Base-by-base conservation (phyloP, 257 asterid genomes). In the Solanum gracilifrons region DNA sequence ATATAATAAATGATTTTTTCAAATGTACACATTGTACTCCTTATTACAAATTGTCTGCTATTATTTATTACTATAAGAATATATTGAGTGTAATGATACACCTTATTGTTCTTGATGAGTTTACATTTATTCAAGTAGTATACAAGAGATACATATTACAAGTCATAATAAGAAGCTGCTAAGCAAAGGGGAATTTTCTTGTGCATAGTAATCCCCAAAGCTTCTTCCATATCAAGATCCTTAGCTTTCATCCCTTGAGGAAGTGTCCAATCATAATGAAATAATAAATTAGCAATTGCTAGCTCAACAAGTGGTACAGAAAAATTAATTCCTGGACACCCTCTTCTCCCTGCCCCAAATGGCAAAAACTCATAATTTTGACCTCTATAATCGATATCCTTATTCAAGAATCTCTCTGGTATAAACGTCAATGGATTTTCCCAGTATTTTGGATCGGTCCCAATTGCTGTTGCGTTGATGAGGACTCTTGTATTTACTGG, bases 191-290 rank as follows among this genome's bases (percentile, higher is more conserved):
- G 95, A 79, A 82, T 73, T 46, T 91, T 94, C 92, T 92, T 94
- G 35, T 92, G 92, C 89, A 89, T 58, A 1, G 90, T 87, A 25
- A 92, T 10, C 13, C 96, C 96, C 80, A 87, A 0, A 7, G 88
- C 89, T 88, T 92, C 95, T 32, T 91, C 94, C 95, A 90, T 90
- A 83, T 92, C 93, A 33, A 94, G 48, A 86, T 91, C 93, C 87
- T 86, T 79, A 0, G 76, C 72, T 1, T 13, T 3, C 32, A 90
- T 41, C 32, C 95, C 93, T 1, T 64, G 9, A 1, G 94, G 94
- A 48, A 93, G 92, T 82, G 84, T 58, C 94, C 92, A 93, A 58
- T 92, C 90, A 72, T 89, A 93, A 66, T 84, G 13, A 83, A 55
- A 87, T 15, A 92, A 66, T 74, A 93, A 91, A 87, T 93, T 91